These are phyloP conservation scores for Apiospora malaysiana DNA, from an alignment of 2,329 filamentous ascomycete species.

Conservation along the genomic window DNA sequence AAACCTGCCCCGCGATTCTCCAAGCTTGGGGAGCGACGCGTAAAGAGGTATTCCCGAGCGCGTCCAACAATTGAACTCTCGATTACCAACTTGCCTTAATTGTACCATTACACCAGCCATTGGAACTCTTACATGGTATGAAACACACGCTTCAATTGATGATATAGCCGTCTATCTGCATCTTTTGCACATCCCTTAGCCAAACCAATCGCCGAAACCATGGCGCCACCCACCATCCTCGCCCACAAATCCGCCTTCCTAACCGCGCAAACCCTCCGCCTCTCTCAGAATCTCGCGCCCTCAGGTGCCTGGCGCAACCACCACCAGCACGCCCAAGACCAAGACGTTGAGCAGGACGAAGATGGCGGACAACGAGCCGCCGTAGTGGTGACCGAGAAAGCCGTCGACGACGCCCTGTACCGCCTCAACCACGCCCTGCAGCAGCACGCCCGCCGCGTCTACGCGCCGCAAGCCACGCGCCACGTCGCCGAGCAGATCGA, in stretches of 20 bases:
- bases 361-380: constrained; percentile 27
- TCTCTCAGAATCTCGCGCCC: constrained; percentile 64
- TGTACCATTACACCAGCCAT: background rate
- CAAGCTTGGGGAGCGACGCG: background rate
- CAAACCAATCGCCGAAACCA: constrained; percentile 22
- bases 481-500: constrained; percentile 78
- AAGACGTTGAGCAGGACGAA: constrained; percentile 32
- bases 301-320: constrained; percentile 57
- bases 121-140: background rate
- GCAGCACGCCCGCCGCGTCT: constrained; percentile 70
- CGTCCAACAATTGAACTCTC: background rate
- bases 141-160: background rate
- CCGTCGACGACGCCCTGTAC: constrained; percentile 62
- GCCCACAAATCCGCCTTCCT: constrained; percentile 71
- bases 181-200: too few species aligned
- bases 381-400: constrained; percentile 48
- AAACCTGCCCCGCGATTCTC: background rate
- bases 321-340: too few species aligned
- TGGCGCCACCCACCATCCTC: constrained; percentile 60
- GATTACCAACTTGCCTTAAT: background rate
- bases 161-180: background rate
- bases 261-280: constrained; percentile 63
- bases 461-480: constrained; percentile 71
- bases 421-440: constrained; percentile 66
- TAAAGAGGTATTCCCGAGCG: background rate